These are phyloP conservation scores for Malassezia globosa DNA, from an alignment of 1,284 basidiomycete genomes.

Conservation along the genomic window DNA sequence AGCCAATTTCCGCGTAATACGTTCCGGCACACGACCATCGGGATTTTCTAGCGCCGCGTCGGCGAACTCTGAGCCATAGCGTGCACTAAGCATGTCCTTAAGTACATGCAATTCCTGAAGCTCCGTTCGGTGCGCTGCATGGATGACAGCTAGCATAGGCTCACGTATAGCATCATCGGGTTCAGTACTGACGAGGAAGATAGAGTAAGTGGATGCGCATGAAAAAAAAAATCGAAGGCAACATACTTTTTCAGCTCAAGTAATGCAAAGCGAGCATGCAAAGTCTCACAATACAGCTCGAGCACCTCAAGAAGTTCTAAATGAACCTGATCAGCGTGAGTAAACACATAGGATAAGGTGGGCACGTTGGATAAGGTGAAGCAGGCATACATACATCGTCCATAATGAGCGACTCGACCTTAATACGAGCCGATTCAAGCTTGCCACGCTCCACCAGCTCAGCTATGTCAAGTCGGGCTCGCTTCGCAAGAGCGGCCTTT, in stretches of 20 bases:
- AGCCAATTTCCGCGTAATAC: slow-evolving; percentile 62
- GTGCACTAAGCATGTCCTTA: slow-evolving; percentile 86
- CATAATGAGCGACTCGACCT: slow-evolving; percentile 69
- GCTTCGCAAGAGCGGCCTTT: slow-evolving; percentile 78
- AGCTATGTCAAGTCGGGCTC: slow-evolving; percentile 65
- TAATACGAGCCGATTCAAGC: slow-evolving; percentile 69
- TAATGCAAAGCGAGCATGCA: slow-evolving; percentile 82
- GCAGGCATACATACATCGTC: too few relatives aligned
- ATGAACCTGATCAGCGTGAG: slow-evolving; percentile 17
- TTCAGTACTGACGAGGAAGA: slow-evolving; percentile 64
- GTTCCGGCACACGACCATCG: slow-evolving; percentile 64
- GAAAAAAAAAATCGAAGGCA: slow-evolving; percentile 38
- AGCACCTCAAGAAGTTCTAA: slow-evolving; percentile 61
- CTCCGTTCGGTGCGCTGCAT: slow-evolving; percentile 72
- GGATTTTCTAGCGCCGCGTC: slow-evolving; percentile 68
- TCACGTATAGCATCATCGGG: slow-evolving; percentile 71
- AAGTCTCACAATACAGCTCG: slow-evolving; percentile 81
- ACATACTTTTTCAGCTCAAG: slow-evolving; percentile 65
- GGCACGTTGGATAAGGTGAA: too few relatives aligned
- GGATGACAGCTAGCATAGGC: slow-evolving; percentile 65
- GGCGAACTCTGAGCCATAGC: slow-evolving; percentile 74
- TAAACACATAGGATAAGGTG: too few relatives aligned
- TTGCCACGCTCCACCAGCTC: slow-evolving; percentile 65
- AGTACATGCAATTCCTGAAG: slow-evolving; percentile 70
- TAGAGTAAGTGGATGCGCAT: too few relatives aligned